Base-by-base conservation (phyloP, 345 rosid species). In the Camelina hispida region DNA sequence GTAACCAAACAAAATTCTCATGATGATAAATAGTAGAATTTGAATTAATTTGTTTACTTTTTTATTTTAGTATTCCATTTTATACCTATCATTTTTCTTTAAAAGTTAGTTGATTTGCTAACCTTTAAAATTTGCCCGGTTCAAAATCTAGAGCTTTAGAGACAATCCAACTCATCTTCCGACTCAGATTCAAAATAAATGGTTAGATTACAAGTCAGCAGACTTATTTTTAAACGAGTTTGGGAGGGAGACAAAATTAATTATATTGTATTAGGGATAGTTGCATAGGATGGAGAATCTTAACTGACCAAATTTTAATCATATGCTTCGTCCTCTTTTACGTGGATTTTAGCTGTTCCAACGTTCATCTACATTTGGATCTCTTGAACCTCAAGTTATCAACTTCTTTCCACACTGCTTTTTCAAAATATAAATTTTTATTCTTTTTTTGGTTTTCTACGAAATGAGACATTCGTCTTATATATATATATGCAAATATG, bases 351-450 rank as follows among this genome's bases (percentile, higher is more conserved):
- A 75, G 79, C 55, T 67, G 68, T 75, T 67, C 73, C 79, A 50
- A 66, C 73, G 73, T 66, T 74, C 67, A 22, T 44, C 60, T 43
- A 11, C 35, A 38, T 66, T 32, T 68, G 12, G 57, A 32, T 76
- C 74, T 68, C 74, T 56, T 76, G 74, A 76, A 60, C 74, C 63
- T 68, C 74, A 68, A 76, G 79, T 61, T 76, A 61, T 25, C 62
- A 9, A 38, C 35, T 7, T 61, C 69, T 22, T 52, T 37, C 32
- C 30, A 56, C 50, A 16, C 14, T 65, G 16, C 71, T 46, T 71
- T 46, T n/a, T n/a, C n/a, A n/a, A n/a, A n/a, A n/a, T n/a, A n/a
- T n/a, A n/a, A n/a, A n/a, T n/a, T n/a, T n/a, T n/a, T n/a, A n/a
- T n/a, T n/a, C n/a, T n/a, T n/a, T n/a, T n/a, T n/a, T n/a, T n/a